Percentiles rank a stretch among this genome's conserved stretches.
Conservation (phyloP, 2,329 filamentous ascomycete species). For the Aphanoascus verrucosus region DNA sequence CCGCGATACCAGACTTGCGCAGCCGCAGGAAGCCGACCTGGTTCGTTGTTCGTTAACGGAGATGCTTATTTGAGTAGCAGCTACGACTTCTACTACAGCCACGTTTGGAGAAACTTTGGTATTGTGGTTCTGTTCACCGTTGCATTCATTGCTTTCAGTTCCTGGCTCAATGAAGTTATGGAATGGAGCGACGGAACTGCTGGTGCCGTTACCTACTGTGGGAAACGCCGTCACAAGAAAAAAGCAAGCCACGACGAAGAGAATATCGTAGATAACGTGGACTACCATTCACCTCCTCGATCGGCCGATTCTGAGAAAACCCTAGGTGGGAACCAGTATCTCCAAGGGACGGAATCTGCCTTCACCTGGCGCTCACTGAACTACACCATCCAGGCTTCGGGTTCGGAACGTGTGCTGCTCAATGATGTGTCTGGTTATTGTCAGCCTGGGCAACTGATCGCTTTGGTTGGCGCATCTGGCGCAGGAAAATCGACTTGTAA, state of each 20-base stretch:
- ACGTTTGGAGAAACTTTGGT: constrained; percentile 61
- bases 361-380: constrained; percentile 81
- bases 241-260: neutral
- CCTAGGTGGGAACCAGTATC: constrained; percentile 20
- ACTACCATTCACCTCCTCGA: too few species aligned
- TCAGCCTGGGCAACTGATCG: constrained; percentile 80
- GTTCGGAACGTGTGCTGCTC: constrained; percentile 61
- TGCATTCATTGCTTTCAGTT: constrained; percentile 59
- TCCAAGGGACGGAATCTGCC: constrained; percentile 59
- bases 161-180: constrained; percentile 47
- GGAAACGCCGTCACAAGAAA: neutral
- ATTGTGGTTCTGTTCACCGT: constrained; percentile 62
- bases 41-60: constrained; percentile 42
- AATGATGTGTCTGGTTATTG: constrained; percentile 88
- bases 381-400: constrained; percentile 73
- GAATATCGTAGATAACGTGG: too few species aligned
- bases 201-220: too few species aligned
- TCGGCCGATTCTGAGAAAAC: too few species aligned
- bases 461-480: constrained; percentile 71
- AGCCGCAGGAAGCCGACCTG: constrained; percentile 43
- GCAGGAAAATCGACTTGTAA: constrained; percentile 79
- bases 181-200: constrained; percentile 34
- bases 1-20: constrained; percentile 48
- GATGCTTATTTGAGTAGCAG: constrained; percentile 42
- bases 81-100: constrained; percentile 41